phyloP scores from a whole-genome alignment of 1,284 basidiomycete species.

The Schizophyllum commune region DNA sequence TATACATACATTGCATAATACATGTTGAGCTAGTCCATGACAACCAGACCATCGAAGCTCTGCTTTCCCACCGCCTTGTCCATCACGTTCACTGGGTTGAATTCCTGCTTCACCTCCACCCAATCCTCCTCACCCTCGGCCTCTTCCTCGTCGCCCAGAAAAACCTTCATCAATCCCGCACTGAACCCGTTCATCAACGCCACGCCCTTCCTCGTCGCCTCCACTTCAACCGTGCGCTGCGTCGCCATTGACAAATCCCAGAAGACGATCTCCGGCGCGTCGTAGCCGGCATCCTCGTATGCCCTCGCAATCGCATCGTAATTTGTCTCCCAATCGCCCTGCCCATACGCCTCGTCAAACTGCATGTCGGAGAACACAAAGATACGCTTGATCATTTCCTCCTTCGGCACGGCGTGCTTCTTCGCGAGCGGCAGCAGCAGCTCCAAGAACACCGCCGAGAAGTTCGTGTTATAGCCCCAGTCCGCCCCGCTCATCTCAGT shows the following conservation, averaged over 20 bases:
- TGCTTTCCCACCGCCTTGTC: slow-evolving; percentile 41
- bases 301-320: slow-evolving; percentile 46
- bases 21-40: slow-evolving; percentile 32
- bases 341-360: slow-evolving; percentile 37
- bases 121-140: not conserved
- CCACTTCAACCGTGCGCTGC: slow-evolving; percentile 35
- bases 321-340: slow-evolving; percentile 45
- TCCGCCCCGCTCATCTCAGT: slow-evolving; percentile 9
- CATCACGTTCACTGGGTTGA: slow-evolving; percentile 46
- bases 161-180: slow-evolving; percentile 61
- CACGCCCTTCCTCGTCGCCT: slow-evolving; percentile 45
- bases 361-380: slow-evolving; percentile 78
- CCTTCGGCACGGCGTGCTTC: slow-evolving; percentile 43
- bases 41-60: slow-evolving; percentile 42
- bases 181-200: slow-evolving; percentile 65
- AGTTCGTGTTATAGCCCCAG: slow-evolving; percentile 57
- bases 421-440: slow-evolving; percentile 53
- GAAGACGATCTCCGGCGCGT: slow-evolving; percentile 60
- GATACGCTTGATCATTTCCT: slow-evolving; percentile 67
- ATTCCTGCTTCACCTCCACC: slow-evolving; percentile 20
- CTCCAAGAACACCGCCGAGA: slow-evolving; percentile 50
- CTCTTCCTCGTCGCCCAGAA: slow-evolving; percentile 44
- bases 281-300: slow-evolving; percentile 54
- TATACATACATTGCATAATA: not conserved
- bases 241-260: slow-evolving; percentile 35